These are phyloP conservation scores for Penicillium steckii DNA, from an alignment of 495 filamentous ascomycete genomes.

Conservation along the genomic window DNA sequence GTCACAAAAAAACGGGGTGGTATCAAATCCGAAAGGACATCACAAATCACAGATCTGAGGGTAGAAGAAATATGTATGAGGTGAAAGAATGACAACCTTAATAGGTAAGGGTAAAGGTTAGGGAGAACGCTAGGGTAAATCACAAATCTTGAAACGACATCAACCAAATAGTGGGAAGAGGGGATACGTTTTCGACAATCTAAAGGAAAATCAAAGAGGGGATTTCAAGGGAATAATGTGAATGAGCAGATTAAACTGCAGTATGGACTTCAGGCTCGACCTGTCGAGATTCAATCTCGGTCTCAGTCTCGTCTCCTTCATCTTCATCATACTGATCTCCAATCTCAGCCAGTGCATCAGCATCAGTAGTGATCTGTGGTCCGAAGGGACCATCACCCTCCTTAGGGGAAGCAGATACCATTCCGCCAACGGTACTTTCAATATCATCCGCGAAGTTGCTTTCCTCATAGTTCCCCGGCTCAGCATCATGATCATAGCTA, in stretches of 20 bases:
- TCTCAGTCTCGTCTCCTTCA: not conserved
- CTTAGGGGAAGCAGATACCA: slow-evolving; percentile 40
- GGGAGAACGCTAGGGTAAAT: not conserved
- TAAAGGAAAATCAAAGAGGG: not conserved
- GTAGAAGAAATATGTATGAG: not conserved
- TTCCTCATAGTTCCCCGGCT: slow-evolving; percentile 41
- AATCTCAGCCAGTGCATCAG: slow-evolving; percentile 5
- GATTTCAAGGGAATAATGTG: not conserved
- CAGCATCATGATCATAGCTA: slow-evolving; percentile 73
- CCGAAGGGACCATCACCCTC: slow-evolving; percentile 37
- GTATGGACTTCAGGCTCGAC: not conserved
- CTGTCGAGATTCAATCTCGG: not conserved
- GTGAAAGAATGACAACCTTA: slow-evolving; percentile 4
- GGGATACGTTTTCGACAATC: not conserved
- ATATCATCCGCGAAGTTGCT: slow-evolving; percentile 36
- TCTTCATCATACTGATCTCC: not conserved
- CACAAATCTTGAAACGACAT: slow-evolving; percentile 3
- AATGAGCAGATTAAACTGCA: not conserved
- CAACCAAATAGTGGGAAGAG: slow-evolving; percentile 8
- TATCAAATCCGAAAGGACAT: slow-evolving; percentile 34
- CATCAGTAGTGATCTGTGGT: slow-evolving; percentile 28
- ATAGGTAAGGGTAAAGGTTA: too few species aligned
- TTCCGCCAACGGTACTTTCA: slow-evolving; percentile 41
- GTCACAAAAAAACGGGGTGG: slow-evolving; percentile 25
- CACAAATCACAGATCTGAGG: slow-evolving; percentile 21